Evolutionary conservation across 1,284 basidiomycete genomes (phyloP), one percentile per base, ranked within the genome.

Genomic region (Heterobasidion occidentale): DNA sequence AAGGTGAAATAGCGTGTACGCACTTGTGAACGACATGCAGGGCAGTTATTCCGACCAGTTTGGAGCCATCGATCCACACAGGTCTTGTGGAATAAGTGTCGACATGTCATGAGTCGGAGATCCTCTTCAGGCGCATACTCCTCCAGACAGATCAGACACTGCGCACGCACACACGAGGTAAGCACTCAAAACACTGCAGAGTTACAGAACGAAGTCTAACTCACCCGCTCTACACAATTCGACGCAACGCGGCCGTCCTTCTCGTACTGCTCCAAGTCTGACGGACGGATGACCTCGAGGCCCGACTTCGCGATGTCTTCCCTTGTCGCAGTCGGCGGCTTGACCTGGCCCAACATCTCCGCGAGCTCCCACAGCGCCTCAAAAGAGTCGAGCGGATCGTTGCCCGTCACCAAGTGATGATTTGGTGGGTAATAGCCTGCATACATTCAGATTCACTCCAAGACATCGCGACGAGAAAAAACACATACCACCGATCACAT

Each of bases 41-140:
- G 93, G 67, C 93, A 96, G 59, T 90, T 91, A 67, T 96, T 95
- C 55, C 84, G 79, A 4, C 92, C 92, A 12, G 81, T 84, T 69
- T 88, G 81, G 46, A 96, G 74, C 93, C 93, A 95, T 59, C 77
- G 81, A 70, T 96, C 93, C 8, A 96, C 91, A 63, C 93, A 96
- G 11, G 72, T 74, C 63, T 84, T 84, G 66, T 96, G 93, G 77
- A 92, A 95, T 9, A 82, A 85, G 70, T 96, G 92, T 62, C 83
- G 80, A 71, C 93, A 95, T 7, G 74, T 74, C 72, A 96, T 79
- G 48, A 95, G 72, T 19, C 93, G 82, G 54, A 93, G 73, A 36
- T 90, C 83, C 49, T 92, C 88, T 45, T 88, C 84, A 1, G 74
- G 66, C 45, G 79, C 77, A 67, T 94, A 94, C 56, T 93, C 90